Percentiles rank a stretch among this genome's conserved stretches.
Evolutionary conservation across 2,329 filamentous ascomycete genomes (phyloP).

Genomic region (Verticillium dahliae): DNA sequence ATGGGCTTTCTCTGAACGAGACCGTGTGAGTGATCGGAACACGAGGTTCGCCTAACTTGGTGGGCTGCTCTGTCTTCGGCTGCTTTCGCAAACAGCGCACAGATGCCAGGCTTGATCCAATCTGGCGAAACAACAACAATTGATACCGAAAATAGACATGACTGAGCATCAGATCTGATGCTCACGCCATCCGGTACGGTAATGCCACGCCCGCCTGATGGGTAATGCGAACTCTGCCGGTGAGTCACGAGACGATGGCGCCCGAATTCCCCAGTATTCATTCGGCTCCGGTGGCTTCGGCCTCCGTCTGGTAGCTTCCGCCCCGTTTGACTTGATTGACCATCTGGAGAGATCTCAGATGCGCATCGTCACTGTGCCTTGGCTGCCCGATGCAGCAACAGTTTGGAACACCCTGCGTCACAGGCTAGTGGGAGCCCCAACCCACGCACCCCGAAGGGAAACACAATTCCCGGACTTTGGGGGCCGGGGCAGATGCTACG

Average conservation of each 20-base stretch:
- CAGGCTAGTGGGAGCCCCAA: not conserved
- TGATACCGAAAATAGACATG: not conserved
- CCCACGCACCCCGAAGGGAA: not conserved
- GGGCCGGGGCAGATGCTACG: not conserved
- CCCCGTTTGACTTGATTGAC: not conserved
- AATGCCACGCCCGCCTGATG: not conserved
- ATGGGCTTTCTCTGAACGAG: slow-evolving; percentile 7
- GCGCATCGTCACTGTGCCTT: not conserved
- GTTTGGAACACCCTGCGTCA: not conserved
- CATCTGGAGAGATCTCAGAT: not conserved
- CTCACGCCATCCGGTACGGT: not conserved
- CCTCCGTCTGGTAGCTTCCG: not conserved
- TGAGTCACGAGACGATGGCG: not conserved
- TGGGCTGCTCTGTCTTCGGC: no score
- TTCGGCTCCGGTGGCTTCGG: not conserved
- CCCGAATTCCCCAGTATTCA: not conserved
- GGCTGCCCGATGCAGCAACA: not conserved
- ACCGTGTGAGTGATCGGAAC: no score
- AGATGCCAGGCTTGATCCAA: not conserved
- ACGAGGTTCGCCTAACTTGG: no score
- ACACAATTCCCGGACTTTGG: not conserved
- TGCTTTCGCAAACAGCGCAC: not conserved
- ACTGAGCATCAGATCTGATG: not conserved
- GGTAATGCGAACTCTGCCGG: not conserved
- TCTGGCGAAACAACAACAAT: not conserved